Percentiles rank a stretch among this genome's conserved stretches.
Evolutionary conservation across 768 basidiomycete species (phyloP).

Genomic region (Phlebiopsis gigantea): DNA sequence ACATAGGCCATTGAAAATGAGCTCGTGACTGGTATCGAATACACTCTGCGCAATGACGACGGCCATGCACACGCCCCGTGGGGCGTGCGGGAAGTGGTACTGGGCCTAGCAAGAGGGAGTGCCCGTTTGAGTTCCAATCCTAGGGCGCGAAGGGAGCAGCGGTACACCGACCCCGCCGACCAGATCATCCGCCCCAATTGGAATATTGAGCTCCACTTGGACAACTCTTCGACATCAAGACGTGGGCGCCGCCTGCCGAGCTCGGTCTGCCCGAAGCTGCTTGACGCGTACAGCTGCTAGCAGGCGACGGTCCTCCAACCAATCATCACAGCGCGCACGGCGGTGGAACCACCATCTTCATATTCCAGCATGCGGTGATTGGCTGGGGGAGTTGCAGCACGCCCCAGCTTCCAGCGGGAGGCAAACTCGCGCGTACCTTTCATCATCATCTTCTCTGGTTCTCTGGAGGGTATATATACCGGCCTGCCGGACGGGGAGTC

Average conservation of each 20-base stretch:
- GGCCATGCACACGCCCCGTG: neutral
- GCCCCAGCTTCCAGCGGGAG: neutral
- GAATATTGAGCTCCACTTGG: neutral
- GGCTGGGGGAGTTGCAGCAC: neutral
- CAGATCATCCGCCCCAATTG: neutral
- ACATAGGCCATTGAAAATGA: too few species aligned
- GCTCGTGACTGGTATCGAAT: too few species aligned
- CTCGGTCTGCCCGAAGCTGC: neutral
- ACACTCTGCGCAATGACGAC: neutral
- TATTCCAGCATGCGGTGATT: neutral
- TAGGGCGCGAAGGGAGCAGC: neutral
- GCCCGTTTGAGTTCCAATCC: neutral
- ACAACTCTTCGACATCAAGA: slow-evolving; percentile 2
- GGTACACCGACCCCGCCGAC: neutral
- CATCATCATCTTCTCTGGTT: neutral
- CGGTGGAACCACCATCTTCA: neutral
- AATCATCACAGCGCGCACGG: neutral
- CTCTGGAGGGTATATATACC: neutral
- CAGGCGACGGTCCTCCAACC: neutral
- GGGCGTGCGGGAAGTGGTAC: neutral
- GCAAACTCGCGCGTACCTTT: neutral
- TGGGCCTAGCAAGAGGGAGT: neutral
- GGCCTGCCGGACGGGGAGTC: neutral
- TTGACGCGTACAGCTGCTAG: neutral
- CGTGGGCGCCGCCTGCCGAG: too few species aligned